Base-by-base conservation (phyloP, 2,329 filamentous ascomycete species). In the Claviceps sp. region DNA sequence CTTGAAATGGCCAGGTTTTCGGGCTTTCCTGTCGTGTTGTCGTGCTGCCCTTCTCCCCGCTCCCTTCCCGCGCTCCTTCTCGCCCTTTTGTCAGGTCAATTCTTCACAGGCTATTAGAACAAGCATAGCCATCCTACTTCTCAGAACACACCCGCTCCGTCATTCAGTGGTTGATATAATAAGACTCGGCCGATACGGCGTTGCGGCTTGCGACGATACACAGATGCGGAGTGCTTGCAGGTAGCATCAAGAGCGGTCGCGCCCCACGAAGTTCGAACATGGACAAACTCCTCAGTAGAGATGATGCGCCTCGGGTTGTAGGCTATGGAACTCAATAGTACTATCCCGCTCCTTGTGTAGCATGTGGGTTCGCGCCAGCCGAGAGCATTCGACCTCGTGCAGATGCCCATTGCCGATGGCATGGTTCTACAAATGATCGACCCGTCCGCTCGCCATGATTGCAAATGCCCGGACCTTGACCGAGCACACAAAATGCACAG, bases 101-200 rank as follows among this genome's bases (percentile, higher is more conserved):
- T 47, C 18, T 20, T 11, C 45, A 36, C 24, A 36, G 45, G n/a
- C 30, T 37, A 9, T 18, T 18, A 18, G 18, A 47, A 37, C 36
- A 49, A 22, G 34, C 40, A 45, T 24, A 7, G 48, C 6, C 40
- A 22, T 42, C 14, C 11, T 47, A 7, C 14, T 43, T 30, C 26
- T 8, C 26, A 30, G 26, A 30, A 30, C 26, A 9, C 8, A 11
- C 8, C 8, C 26, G 8, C 38, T 34, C 13, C 14, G 38, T 41
- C 13, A 36, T 37, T 13, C 9, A 36, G 36, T 49, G 51, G 47
- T 42, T 49, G 20, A 22, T 34, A 16, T 16, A 46, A 42, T 26
- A 48, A 42, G 49, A 47, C 47, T 54, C 52, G 52, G 52, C 52
- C 52, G 52, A 52, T 54, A 49, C 42, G 37, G 18, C 9, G 20